Percentiles rank a stretch among this genome's conserved stretches.
phyloP scores from a whole-genome alignment of 2,329 filamentous ascomycete genomes.

The Dendryphion nanum region DNA sequence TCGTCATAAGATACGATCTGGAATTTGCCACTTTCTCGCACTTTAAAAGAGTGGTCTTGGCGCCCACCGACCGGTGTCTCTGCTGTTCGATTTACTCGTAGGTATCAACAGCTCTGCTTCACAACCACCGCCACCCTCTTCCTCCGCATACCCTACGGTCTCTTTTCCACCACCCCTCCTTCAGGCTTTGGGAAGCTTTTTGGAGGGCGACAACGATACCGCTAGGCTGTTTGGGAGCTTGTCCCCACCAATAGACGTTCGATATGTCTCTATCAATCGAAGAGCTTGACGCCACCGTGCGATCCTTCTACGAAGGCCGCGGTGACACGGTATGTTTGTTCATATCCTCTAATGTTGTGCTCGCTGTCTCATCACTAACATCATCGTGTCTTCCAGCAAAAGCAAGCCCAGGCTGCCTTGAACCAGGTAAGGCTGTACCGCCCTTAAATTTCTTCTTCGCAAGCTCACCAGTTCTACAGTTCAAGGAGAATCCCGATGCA shows the following conservation, averaged over 20 bases:
- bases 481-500: conserved; percentile 97
- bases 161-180: too few species aligned
- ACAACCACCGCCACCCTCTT: too few species aligned
- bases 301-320: conserved; percentile 94
- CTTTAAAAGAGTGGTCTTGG: too few species aligned
- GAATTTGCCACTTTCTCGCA: too few species aligned
- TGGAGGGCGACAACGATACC: too few species aligned
- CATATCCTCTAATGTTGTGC: conserved; percentile 11
- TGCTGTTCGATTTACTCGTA: too few species aligned
- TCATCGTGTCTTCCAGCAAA: conserved; percentile 85
- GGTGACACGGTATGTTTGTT: conserved; percentile 74
- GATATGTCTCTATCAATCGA: conserved; percentile 72
- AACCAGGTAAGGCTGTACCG: conserved; percentile 72
- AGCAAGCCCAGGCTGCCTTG: conserved; percentile 86
- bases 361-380: conserved; percentile 40
- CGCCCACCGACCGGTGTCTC: too few species aligned
- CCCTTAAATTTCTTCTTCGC: too few species aligned
- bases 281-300: conserved; percentile 95
- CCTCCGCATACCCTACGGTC: too few species aligned
- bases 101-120: too few species aligned
- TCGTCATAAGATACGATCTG: too few species aligned
- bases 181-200: too few species aligned
- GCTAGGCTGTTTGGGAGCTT: conserved; percentile 33
- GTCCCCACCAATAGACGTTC: conserved; percentile 31
- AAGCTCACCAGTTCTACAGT: conserved; percentile 55